A percentile compares a stretch with the other conserved stretches of the same genome.
Conservation (phyloP, 352 stramenopile species). For the Aphanomyces astaci region DNA sequence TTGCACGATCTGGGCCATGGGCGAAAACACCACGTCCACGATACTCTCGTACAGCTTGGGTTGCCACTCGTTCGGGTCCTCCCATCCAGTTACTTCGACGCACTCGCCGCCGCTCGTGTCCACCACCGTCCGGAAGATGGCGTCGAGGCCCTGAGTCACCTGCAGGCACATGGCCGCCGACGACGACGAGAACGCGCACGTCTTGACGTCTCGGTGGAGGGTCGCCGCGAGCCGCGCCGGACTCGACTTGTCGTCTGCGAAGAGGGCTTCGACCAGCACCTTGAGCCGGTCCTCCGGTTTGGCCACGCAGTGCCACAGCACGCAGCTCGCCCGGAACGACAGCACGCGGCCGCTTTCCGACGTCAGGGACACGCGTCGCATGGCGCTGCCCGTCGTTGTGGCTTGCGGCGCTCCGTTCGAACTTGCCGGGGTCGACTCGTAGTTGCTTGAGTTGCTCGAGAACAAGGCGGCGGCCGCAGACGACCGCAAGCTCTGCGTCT, state of each 20-base stretch:
- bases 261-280: constrained; percentile 41
- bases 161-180: neutral
- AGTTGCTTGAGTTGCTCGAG: neutral
- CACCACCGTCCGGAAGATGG: neutral
- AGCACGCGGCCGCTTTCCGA: constrained; percentile 26
- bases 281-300: constrained; percentile 31
- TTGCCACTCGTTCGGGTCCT: neutral
- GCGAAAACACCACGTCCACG: neutral
- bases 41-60: constrained; percentile 1
- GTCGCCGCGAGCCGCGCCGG: constrained; percentile 34
- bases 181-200: constrained; percentile 29
- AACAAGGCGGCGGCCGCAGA: neutral
- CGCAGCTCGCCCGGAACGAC: constrained; percentile 46
- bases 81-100: neutral
- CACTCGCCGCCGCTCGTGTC: neutral
- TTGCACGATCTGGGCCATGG: neutral
- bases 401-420: constrained; percentile 26
- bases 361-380: constrained; percentile 19
- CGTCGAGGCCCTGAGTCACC: neutral
- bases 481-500: constrained; percentile 12
- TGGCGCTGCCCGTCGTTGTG: constrained; percentile 23
- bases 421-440: constrained; percentile 3
- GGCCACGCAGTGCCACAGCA: constrained; percentile 31
- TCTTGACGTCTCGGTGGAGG: constrained; percentile 47
- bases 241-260: constrained; percentile 35